Evolutionary conservation across 2,329 filamentous ascomycete genomes (phyloP).

Genomic region (Fusarium sp.): DNA sequence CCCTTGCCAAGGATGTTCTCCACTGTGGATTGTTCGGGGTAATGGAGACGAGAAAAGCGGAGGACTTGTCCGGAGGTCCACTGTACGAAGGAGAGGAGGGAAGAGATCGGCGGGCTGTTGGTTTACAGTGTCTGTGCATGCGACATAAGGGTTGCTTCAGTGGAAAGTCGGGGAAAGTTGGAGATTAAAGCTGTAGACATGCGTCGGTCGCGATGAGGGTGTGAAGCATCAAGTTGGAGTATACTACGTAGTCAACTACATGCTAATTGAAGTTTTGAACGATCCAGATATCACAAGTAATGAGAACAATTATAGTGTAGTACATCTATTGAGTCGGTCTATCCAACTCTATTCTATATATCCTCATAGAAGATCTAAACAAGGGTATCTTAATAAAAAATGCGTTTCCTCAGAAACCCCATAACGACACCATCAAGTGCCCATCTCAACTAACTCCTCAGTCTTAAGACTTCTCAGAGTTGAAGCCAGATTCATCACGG

Average conservation of each 20-base stretch:
- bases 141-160: neutral
- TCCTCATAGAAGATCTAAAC: constrained; percentile 14
- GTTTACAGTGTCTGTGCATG: neutral
- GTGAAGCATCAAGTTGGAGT: neutral
- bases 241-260: neutral
- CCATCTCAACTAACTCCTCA: no score
- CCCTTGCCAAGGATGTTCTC: neutral
- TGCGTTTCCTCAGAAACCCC: constrained; percentile 9
- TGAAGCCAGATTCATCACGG: constrained; percentile 34
- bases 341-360: constrained; percentile 19
- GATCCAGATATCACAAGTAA: neutral
- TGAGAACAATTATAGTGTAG: neutral
- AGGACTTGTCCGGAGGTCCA: neutral
- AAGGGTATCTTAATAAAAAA: constrained; percentile 28
- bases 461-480: constrained; percentile 33
- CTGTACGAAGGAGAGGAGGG: neutral
- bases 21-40: constrained; percentile 3
- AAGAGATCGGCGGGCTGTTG: neutral
- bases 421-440: neutral
- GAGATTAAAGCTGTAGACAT: neutral
- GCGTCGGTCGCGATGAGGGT: no score
- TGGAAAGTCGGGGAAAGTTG: neutral
- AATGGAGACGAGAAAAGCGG: neutral
- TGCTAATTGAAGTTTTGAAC: rapidly evolving
- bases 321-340: constrained; percentile 15